Base-by-base conservation (phyloP, 495 filamentous ascomycete genomes). In the Neohortaea acidophila region DNA sequence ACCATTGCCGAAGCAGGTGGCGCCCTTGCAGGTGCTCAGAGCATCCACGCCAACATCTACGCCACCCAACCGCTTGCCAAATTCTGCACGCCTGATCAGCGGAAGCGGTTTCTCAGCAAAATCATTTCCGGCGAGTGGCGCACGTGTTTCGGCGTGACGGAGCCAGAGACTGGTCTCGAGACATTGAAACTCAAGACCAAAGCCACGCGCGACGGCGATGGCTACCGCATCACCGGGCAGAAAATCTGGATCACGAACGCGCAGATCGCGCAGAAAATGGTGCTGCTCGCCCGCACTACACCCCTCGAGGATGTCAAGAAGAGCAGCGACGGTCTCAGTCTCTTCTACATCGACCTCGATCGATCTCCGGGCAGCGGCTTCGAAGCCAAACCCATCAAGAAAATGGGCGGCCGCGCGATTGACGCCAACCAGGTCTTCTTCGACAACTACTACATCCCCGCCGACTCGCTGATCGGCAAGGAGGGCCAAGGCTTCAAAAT, bases 351-450 rank as follows among this genome's bases (percentile, higher is more conserved):
- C 45, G 70, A 77, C 47, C 61, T 87, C 11, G 67, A 83, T 54
- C 66, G 66, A 20, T 30, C 37, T 14, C 51, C 54, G 2, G 54
- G 66, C 1, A 65, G 72, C 0, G 68, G 72, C 0, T 58, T 84
- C 2, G 69, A 77, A 21, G 59, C 84, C 52, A 70, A 68, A 21
- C 70, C 63, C 47, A 89, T 86, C 52, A 73, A 73, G 56, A 87
- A 85, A 51, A 84, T 85, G 80, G 81, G 81, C 21, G 77, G 77
- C 2, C 62, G 77, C 9, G 78, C 79, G 0, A 68, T 85, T n/a
- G 78, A 83, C 53, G 81, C 80, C 3, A 85, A 85, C 51, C 77
- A 85, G 55, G 75, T 85, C 1, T 87, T 84, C 61, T 84, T 85
- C 54, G 78, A 84, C 49, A 68, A 73, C 41, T 87, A 81, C 53